phyloP scores from a whole-genome alignment of 2,329 filamentous ascomycete genomes.

The Tolypocladium paradoxum region DNA sequence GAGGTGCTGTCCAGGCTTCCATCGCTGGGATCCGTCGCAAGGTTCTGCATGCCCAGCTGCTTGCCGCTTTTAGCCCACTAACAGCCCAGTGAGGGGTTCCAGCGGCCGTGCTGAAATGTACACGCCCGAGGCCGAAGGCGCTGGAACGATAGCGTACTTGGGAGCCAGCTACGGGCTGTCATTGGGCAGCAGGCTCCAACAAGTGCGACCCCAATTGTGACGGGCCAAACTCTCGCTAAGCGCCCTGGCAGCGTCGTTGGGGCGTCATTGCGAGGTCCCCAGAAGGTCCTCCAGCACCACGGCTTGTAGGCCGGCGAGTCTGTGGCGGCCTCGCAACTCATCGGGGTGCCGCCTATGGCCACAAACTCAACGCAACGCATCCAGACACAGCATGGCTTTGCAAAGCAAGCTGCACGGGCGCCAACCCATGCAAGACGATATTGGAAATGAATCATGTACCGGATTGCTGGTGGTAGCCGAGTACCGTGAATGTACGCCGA shows the following conservation, averaged over 20 bases:
- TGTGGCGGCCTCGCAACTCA: neutral
- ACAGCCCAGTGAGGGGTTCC: neutral
- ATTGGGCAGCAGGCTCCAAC: neutral
- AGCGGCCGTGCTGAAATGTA: conserved; percentile 14
- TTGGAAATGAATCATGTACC: neutral
- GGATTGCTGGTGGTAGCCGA: neutral
- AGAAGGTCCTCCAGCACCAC: neutral
- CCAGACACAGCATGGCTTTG: neutral
- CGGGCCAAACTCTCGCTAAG: neutral
- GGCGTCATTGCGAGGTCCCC: neutral
- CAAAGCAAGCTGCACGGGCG: neutral
- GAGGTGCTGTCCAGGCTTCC: neutral
- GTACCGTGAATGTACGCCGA: neutral
- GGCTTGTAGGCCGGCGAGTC: neutral
- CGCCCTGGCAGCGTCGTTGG: neutral
- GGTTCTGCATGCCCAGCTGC: neutral
- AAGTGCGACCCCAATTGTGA: neutral
- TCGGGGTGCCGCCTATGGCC: neutral
- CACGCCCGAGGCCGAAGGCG: conserved; percentile 8
- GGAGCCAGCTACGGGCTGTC: neutral
- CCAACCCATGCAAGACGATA: neutral
- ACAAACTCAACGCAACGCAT: neutral
- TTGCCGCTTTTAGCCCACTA: neutral
- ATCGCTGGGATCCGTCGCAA: neutral
- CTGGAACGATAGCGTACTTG: conserved; percentile 8